Conservation (phyloP, 495 filamentous ascomycete genomes). For the Bathelium albidoporum region DNA sequence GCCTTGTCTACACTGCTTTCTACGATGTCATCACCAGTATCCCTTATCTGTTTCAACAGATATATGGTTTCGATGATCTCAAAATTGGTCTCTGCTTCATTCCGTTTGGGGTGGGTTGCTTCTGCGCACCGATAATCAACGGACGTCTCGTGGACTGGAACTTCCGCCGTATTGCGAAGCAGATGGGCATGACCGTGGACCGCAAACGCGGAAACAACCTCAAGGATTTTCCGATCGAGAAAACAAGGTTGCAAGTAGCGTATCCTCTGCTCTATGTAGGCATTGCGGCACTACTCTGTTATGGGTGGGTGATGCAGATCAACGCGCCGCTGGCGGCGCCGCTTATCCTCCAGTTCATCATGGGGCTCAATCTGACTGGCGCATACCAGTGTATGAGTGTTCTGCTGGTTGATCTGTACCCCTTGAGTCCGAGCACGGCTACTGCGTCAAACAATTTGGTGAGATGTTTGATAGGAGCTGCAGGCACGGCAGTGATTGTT, state of each 20-base stretch:
- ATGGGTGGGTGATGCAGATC: constrained; percentile 33
- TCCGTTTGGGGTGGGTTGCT: constrained; percentile 22
- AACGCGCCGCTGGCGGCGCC: constrained; percentile 23
- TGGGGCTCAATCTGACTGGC: constrained; percentile 46
- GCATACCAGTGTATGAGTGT: constrained; percentile 44
- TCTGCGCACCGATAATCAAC: constrained; percentile 16
- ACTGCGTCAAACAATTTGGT: constrained; percentile 63
- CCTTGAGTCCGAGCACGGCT: constrained; percentile 48
- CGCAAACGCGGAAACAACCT: constrained; percentile 27
- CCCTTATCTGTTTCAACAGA: constrained; percentile 48
- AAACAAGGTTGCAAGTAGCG: constrained; percentile 33
- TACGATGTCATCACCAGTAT: constrained; percentile 49
- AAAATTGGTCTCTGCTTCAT: constrained; percentile 51
- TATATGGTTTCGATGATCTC: constrained; percentile 57
- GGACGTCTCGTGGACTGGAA: constrained; percentile 33
- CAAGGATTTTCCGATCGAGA: constrained; percentile 43
- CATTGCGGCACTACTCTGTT: constrained; percentile 22
- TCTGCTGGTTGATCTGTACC: constrained; percentile 57
- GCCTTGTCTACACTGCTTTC: constrained; percentile 46
- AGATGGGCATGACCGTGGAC: constrained; percentile 29
- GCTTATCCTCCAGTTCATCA: constrained; percentile 48
- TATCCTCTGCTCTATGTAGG: constrained; percentile 21
- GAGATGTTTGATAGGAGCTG: constrained; percentile 58
- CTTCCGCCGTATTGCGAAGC: constrained; percentile 33
- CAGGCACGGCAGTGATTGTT: constrained; percentile 51